phyloP scores from a whole-genome alignment of 2,329 filamentous ascomycete species.

The Cadophora gregata region DNA sequence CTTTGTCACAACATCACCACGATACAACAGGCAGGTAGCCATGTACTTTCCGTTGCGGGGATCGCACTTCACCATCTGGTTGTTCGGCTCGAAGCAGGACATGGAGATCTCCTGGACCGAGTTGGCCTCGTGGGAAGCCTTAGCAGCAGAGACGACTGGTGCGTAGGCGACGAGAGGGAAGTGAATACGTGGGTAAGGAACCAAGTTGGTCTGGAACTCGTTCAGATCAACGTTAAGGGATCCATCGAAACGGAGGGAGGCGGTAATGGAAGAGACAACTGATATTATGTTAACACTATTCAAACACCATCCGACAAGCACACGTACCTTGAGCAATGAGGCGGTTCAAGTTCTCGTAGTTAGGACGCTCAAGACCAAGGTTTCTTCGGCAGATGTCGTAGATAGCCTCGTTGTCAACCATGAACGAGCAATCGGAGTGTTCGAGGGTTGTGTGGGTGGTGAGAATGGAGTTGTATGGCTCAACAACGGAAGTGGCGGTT shows the following conservation, averaged over 20 bases:
- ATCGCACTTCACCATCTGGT: constrained; percentile 99
- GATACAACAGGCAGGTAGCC: constrained; percentile 97
- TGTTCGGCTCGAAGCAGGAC: constrained; percentile 99
- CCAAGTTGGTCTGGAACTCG: constrained; percentile 99
- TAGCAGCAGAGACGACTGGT: constrained; percentile 91
- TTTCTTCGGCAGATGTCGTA: constrained; percentile 99
- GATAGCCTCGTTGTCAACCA: constrained; percentile 99
- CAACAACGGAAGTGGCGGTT: constrained; percentile 95
- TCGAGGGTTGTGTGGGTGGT: constrained; percentile 99
- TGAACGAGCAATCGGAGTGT: constrained; percentile 99
- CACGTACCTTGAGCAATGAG: constrained; percentile 89
- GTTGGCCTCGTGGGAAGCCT: constrained; percentile 97
- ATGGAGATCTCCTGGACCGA: constrained; percentile 98
- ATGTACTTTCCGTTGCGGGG: constrained; percentile 99
- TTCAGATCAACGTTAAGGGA: constrained; percentile 99
- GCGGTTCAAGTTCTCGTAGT: constrained; percentile 99
- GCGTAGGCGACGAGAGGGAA: constrained; percentile 98
- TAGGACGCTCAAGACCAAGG: constrained; percentile 94
- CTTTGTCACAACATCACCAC: constrained; percentile 96
- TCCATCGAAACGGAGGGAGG: constrained; percentile 96
- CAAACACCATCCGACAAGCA: background rate
- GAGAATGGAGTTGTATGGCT: constrained; percentile 99
- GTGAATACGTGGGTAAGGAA: constrained; percentile 98
- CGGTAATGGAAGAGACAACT: constrained; percentile 98
- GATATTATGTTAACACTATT: constrained; percentile 36